These are phyloP conservation scores for Hypoxylon trugodes DNA, from an alignment of 495 filamentous ascomycete species.

Conservation along the genomic window DNA sequence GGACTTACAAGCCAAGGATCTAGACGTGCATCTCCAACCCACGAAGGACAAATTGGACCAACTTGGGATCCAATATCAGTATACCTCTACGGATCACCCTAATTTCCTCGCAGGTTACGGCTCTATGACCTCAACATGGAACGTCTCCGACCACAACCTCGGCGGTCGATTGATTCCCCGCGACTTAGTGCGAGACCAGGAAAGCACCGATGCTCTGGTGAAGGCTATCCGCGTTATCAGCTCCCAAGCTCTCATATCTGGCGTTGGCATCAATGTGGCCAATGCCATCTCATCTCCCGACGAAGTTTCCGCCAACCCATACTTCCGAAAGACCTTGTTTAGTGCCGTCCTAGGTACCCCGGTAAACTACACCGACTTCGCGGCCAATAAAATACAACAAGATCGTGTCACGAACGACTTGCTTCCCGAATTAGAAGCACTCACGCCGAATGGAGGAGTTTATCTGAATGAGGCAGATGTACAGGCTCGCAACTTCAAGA, in stretches of 20 bases:
- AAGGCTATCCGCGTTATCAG: constrained; percentile 12
- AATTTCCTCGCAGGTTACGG: constrained; percentile 12
- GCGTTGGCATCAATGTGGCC: constrained; percentile 14
- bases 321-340: constrained; percentile 21
- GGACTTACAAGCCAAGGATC: neutral
- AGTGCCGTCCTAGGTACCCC: constrained; percentile 14
- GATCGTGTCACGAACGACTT: constrained; percentile 3
- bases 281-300: constrained; percentile 7
- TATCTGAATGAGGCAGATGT: constrained; percentile 56
- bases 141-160: constrained; percentile 22
- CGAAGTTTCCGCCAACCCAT: constrained; percentile 21
- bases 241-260: constrained; percentile 14
- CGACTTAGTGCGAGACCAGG: constrained; percentile 8
- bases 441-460: constrained; percentile 17
- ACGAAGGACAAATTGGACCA: constrained; percentile 14
- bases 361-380: constrained; percentile 22
- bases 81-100: constrained; percentile 9
- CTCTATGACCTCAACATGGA: constrained; percentile 11
- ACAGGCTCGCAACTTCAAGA: constrained; percentile 41
- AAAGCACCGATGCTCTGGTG: constrained; percentile 18
- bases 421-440: constrained; percentile 1
- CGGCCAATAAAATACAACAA: constrained; percentile 4
- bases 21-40: constrained; percentile 8
- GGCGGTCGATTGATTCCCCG: constrained; percentile 28
- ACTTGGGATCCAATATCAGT: constrained; percentile 17